Evolutionary conservation across 2,329 filamentous ascomycete genomes (phyloP), one percentile per base, ranked within the genome.

Genomic region (Hortaea sp.): DNA sequence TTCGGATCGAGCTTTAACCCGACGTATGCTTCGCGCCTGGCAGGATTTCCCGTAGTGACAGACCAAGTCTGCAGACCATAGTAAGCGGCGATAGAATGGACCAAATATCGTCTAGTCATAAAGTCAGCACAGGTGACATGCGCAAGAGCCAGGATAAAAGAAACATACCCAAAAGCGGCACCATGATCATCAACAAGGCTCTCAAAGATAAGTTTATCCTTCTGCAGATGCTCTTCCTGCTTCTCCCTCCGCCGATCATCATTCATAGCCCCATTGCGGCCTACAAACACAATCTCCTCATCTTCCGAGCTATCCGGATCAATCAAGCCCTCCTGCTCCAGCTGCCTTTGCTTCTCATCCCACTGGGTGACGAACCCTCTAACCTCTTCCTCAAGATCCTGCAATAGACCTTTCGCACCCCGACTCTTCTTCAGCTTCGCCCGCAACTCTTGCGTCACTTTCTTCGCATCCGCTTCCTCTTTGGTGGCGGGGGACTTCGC

Each of bases 281-380:
- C 89, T 5, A 94, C 81, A 63, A 95, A 95, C 7, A 95, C 88
- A 54, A 95, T 88, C 68, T 95, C 88, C 51, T 95, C 88, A 53
- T 94, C 88, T 29, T 77, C 76, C 37, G 72, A 27, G 7, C 38
- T 73, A 45, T 76, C 73, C 29, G 70, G 65, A 1, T 69, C 65
- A 7, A 69, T 66, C 12, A 70, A 41, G 4, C 67, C 69, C 7
- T 69, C 66, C 4, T 57, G 57, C 45, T 79, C 75, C 45, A 69
- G 60, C 38, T 69, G 68, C 32, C 60, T 64, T 10, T 72, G 65
- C 51, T 73, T 64, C 27, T 68, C 65, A 50, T 79, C 76, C 72
- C 77, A 84, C 59, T 73, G 70, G 55, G 69, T 65, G 6, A 95
- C 76, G 57, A 90, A 95, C 39, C 72, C 71, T 40, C 92, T 71